Conservation (phyloP, 768 basidiomycete genomes). For the Lactifluus volemus region DNA sequence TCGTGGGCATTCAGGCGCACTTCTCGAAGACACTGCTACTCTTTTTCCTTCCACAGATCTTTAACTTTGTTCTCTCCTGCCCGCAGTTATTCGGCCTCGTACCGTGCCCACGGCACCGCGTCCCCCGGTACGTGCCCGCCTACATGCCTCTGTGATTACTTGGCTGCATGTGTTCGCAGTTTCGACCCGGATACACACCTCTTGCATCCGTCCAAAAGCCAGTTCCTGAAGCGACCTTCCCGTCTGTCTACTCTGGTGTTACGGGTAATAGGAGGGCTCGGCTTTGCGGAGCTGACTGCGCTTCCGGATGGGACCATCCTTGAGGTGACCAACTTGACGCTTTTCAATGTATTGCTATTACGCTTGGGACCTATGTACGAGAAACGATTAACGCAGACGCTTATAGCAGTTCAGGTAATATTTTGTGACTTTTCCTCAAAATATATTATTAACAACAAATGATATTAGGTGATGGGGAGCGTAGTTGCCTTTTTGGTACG, state of each 20-base stretch:
- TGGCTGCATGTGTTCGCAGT: conserved; percentile 31
- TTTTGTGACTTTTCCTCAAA: background rate
- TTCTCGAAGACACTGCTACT: conserved; percentile 94
- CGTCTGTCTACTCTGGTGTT: conserved; percentile 47
- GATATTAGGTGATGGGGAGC: conserved; percentile 58
- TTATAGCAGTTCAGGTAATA: conserved; percentile 69
- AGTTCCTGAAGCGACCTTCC: conserved; percentile 52
- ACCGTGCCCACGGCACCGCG: conserved; percentile 87
- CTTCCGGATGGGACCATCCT: conserved; percentile 49
- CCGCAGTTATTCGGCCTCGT: conserved; percentile 94
- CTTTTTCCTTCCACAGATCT: conserved; percentile 96
- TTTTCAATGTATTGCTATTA: conserved; percentile 79
- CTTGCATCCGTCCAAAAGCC: conserved; percentile 66
- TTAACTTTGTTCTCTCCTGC: conserved; percentile 92
- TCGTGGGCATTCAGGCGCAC: conserved; percentile 94
- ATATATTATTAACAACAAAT: background rate
- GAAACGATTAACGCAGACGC: conserved; percentile 58
- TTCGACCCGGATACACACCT: conserved; percentile 67
- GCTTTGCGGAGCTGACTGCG: conserved; percentile 55
- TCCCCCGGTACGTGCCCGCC: conserved; percentile 59
- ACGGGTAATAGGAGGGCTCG: conserved; percentile 47
- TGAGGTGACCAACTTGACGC: conserved; percentile 82
- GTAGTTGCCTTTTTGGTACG: conserved; percentile 74
- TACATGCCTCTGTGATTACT: background rate
- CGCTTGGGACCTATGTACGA: conserved; percentile 81